Conservation (phyloP, 2,329 filamentous ascomycete species). For the Exophiala phaeomuriformis region DNA sequence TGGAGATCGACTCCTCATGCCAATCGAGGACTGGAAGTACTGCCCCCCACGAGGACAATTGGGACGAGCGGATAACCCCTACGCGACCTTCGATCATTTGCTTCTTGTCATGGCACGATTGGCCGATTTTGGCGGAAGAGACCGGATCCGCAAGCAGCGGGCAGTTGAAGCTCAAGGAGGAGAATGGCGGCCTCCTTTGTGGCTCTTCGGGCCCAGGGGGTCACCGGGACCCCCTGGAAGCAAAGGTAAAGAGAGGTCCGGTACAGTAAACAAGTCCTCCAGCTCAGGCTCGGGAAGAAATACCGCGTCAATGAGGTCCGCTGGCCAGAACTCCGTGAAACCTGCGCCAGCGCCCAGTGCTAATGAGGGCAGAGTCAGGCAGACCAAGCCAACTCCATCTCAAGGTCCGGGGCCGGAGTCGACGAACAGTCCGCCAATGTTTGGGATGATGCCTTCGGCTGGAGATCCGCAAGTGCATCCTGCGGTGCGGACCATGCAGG, state of each 20-base stretch:
- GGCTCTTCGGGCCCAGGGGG: conserved; percentile 32
- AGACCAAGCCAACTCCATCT: conserved; percentile 11
- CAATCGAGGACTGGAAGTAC: conserved; percentile 73
- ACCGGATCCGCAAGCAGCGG: conserved; percentile 69
- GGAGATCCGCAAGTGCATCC: conserved; percentile 40
- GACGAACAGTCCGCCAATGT: conserved; percentile 38
- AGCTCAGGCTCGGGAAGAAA: conserved; percentile 4
- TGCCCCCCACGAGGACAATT: conserved; percentile 78
- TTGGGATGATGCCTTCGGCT: conserved; percentile 42
- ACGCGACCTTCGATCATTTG: conserved; percentile 83
- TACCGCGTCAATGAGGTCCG: conserved; percentile 17
- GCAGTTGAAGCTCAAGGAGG: conserved; percentile 54
- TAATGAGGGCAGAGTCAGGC: conserved; percentile 21
- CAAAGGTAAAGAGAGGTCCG: not conserved
- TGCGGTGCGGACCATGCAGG: conserved; percentile 48
- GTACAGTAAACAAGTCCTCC: not conserved
- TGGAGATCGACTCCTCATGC: conserved; percentile 76
- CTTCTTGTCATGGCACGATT: conserved; percentile 74
- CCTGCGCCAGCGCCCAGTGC: conserved; percentile 18
- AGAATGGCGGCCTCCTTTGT: conserved; percentile 44
- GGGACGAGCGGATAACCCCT: conserved; percentile 68
- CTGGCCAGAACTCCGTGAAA: conserved; percentile 14
- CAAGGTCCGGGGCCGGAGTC: conserved; percentile 11
- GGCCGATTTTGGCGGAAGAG: conserved; percentile 68
- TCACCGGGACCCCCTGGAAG: not conserved